Percentiles rank a stretch among this genome's conserved stretches.
Evolutionary conservation across 441 rosid genomes (phyloP).

Genomic region (Gossypium schwendimanii): DNA sequence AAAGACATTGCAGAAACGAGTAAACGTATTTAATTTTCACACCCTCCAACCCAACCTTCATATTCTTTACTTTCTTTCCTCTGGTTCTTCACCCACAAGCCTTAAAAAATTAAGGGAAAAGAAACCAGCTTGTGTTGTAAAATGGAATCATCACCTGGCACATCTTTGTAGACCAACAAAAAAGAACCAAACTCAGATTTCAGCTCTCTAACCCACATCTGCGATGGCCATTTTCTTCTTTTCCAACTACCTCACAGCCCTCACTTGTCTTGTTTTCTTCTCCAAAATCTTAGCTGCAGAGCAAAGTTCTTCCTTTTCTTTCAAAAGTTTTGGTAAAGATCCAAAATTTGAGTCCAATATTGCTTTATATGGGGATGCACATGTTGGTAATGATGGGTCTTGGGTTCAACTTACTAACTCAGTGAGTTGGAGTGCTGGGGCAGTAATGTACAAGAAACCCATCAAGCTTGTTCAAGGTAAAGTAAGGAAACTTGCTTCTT

Average conservation of each 20-base stretch:
- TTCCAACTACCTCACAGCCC: slow-evolving; percentile 24
- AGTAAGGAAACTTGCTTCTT: slow-evolving; percentile 41
- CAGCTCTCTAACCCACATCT: slow-evolving; percentile 25
- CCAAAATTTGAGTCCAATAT: slow-evolving; percentile 38
- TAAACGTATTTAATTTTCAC: slow-evolving; percentile 62
- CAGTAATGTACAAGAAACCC: slow-evolving; percentile 58
- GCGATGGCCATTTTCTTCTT: slow-evolving; percentile 36
- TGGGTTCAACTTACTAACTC: slow-evolving; percentile 53
- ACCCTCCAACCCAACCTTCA: slow-evolving; percentile 30
- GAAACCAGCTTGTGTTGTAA: slow-evolving; percentile 20
- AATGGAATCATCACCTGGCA: slow-evolving; percentile 32
- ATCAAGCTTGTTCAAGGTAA: slow-evolving; percentile 61
- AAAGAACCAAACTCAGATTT: slow-evolving; percentile 15
- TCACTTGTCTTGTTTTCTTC: slow-evolving; percentile 32
- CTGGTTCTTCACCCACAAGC: slow-evolving; percentile 21
- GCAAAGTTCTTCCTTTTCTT: slow-evolving; percentile 41
- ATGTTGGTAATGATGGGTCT: slow-evolving; percentile 34
- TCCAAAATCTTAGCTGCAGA: slow-evolving; percentile 28
- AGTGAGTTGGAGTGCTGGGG: slow-evolving; percentile 44
- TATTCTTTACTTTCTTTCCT: slow-evolving; percentile 28
- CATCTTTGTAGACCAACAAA: slow-evolving; percentile 30
- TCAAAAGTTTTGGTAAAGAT: slow-evolving; percentile 39
- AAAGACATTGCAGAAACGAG: slow-evolving; percentile 31
- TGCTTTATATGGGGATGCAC: slow-evolving; percentile 63
- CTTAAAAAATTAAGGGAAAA: slow-evolving; percentile 10